These are phyloP conservation scores for Salvia rosmarinus DNA, from an alignment of 257 asterid species.

Conservation along the genomic window DNA sequence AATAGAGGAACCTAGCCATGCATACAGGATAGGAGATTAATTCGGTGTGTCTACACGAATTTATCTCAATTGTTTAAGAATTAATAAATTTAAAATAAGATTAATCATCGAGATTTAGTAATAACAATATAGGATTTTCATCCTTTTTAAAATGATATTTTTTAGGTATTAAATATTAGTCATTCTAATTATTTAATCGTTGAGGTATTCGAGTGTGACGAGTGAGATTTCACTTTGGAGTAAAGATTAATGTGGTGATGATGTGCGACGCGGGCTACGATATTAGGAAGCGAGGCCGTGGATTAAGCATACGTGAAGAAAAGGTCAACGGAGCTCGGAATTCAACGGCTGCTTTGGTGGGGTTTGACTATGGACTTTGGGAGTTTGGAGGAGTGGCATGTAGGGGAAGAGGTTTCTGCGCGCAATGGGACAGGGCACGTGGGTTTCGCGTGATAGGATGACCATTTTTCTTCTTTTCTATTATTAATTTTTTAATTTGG, in stretches of 20 bases:
- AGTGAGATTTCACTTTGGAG: too few relatives aligned
- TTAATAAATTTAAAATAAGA: too few relatives aligned
- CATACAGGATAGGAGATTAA: too few relatives aligned
- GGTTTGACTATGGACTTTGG: constrained; percentile 35
- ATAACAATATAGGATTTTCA: too few relatives aligned
- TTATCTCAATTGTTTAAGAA: too few relatives aligned
- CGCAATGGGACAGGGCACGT: constrained; percentile 32
- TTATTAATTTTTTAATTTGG: too few relatives aligned
- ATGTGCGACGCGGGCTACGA: constrained; percentile 27
- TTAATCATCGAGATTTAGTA: too few relatives aligned
- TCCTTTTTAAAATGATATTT: too few relatives aligned
- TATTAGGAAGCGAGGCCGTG: constrained; percentile 31
- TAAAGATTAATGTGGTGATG: constrained; percentile 35
- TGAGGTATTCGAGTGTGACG: too few relatives aligned
- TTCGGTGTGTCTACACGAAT: too few relatives aligned
- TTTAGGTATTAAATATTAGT: too few relatives aligned
- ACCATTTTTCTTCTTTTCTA: background rate
- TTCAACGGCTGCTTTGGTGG: constrained; percentile 31
- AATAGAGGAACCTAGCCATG: constrained; percentile 12
- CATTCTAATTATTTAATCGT: too few relatives aligned
- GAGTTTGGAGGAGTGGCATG: constrained; percentile 36
- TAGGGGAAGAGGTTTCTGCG: constrained; percentile 26
- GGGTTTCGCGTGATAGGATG: constrained; percentile 27
- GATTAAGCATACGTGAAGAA: constrained; percentile 30
- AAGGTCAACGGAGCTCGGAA: constrained; percentile 45